A percentile compares a stretch with the other conserved stretches of the same genome.
These are phyloP conservation scores for Hypoxylon lienhwacheense DNA, from an alignment of 495 filamentous ascomycete species.

Conservation along the genomic window DNA sequence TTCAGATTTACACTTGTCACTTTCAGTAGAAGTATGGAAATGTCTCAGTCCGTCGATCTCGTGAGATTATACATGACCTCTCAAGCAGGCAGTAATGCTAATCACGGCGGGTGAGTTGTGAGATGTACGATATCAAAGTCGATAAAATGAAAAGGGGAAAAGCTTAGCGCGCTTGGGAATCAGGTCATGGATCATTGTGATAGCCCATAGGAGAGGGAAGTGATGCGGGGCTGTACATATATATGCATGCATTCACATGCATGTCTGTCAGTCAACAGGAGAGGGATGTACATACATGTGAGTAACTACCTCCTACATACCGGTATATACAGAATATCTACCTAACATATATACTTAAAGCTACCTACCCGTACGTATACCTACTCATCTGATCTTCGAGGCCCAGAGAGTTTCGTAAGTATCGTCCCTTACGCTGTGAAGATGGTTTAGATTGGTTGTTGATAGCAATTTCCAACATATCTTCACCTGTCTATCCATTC, in stretches of 20 bases:
- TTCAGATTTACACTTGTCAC: too few relatives aligned
- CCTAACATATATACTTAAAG: too few relatives aligned
- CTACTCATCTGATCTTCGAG: too few relatives aligned
- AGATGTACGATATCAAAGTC: too few relatives aligned
- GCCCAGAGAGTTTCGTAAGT: too few relatives aligned
- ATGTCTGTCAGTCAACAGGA: slow-evolving; percentile 33
- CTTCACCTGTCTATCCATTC: too few relatives aligned
- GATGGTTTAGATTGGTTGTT: too few relatives aligned
- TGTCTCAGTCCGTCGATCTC: slow-evolving; percentile 20
- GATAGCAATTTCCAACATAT: too few relatives aligned
- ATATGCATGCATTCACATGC: slow-evolving; percentile 37
- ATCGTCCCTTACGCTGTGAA: too few relatives aligned
- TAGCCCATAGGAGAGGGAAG: slow-evolving; percentile 38
- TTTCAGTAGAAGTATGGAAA: slow-evolving; percentile 6
- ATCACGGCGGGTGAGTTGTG: too few relatives aligned
- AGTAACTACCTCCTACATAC: neutral
- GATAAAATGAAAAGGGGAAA: slow-evolving; percentile 34
- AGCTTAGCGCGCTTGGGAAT: slow-evolving; percentile 40
- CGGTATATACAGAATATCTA: slow-evolving; percentile 3
- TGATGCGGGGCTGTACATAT: slow-evolving; percentile 37
- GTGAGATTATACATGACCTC: slow-evolving; percentile 19
- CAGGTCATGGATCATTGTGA: slow-evolving; percentile 40
- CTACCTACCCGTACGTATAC: too few relatives aligned
- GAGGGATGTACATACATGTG: slow-evolving; percentile 9
- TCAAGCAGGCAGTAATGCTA: slow-evolving; percentile 14